Conservation (phyloP, 495 filamentous ascomycete species). For the Penicillium lagena region DNA sequence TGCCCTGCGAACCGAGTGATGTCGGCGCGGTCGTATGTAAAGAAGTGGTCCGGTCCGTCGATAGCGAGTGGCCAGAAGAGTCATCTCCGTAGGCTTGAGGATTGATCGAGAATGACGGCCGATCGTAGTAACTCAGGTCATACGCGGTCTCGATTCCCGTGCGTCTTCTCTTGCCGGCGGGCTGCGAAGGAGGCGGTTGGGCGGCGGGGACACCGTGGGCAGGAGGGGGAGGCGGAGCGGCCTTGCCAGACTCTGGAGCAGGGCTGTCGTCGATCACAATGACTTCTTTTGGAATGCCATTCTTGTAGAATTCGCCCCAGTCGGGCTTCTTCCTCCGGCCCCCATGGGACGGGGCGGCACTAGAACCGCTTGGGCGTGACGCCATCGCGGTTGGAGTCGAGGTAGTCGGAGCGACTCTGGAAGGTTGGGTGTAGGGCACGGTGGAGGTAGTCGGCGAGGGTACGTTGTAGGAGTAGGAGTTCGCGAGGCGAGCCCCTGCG, state of each 20-base stretch:
- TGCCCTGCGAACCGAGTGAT: slow-evolving; percentile 73
- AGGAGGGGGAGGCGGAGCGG: slow-evolving; percentile 19
- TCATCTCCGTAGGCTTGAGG: slow-evolving; percentile 58
- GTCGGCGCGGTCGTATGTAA: slow-evolving; percentile 86
- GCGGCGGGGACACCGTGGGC: slow-evolving; percentile 4
- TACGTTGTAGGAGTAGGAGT: slow-evolving; percentile 42
- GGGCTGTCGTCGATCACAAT: slow-evolving; percentile 95
- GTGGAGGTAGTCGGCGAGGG: slow-evolving; percentile 36
- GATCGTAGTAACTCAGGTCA: slow-evolving; percentile 56
- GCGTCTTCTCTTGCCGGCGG: slow-evolving; percentile 59
- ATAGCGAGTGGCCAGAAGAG: slow-evolving; percentile 64
- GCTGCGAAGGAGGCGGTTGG: slow-evolving; percentile 31
- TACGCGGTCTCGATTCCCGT: slow-evolving; percentile 57
- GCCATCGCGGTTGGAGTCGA: slow-evolving; percentile 31
- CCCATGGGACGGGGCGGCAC: slow-evolving; percentile 42
- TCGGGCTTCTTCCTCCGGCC: slow-evolving; percentile 61
- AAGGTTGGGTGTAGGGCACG: slow-evolving; percentile 29
- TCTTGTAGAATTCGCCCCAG: slow-evolving; percentile 88
- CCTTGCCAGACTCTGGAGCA: slow-evolving; percentile 50
- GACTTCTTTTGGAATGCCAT: slow-evolving; percentile 86
- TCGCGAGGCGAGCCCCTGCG: slow-evolving; percentile 43
- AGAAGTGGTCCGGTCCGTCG: slow-evolving; percentile 82
- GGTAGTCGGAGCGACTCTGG: slow-evolving; percentile 23
- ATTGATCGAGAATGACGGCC: slow-evolving; percentile 62
- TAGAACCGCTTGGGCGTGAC: slow-evolving; percentile 22